phyloP scores from a whole-genome alignment of 352 stramenopile genomes.

The Pilasporangium apinafurcum region DNA sequence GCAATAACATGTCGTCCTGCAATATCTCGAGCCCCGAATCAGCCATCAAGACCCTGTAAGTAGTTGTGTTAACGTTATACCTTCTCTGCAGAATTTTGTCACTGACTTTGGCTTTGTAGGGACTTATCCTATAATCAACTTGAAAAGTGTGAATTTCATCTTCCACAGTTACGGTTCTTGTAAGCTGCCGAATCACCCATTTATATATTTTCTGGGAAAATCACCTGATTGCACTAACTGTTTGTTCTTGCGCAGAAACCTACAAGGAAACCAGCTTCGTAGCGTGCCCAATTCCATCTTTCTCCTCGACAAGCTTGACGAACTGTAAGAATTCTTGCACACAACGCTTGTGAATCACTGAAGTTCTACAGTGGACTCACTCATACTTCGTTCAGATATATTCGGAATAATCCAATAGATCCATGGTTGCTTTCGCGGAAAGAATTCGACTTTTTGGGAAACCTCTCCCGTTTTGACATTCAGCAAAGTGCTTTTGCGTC shows the following conservation, averaged over 20 bases:
- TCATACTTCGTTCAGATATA: slow-evolving; percentile 11
- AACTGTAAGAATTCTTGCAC: slow-evolving; percentile 14
- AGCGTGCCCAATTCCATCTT: slow-evolving; percentile 3
- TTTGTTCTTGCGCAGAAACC: slow-evolving; percentile 4
- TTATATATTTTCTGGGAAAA: not conserved
- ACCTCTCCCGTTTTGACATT: slow-evolving; percentile 16
- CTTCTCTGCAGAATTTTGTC: not conserved
- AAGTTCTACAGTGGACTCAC: not conserved
- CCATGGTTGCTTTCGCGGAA: slow-evolving; percentile 12
- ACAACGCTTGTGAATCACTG: no score
- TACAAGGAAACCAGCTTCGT: slow-evolving; percentile 9
- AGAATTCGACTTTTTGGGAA: slow-evolving; percentile 23
- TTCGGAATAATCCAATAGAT: slow-evolving; percentile 25
- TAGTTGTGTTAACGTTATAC: not conserved
- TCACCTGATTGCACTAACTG: not conserved
- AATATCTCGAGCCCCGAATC: slow-evolving; percentile 1
- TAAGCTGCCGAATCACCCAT: slow-evolving; percentile 1
- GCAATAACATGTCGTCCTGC: slow-evolving; percentile 11
- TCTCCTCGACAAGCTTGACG: slow-evolving; percentile 6
- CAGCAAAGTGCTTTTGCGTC: slow-evolving; percentile 40
- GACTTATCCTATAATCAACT: slow-evolving; percentile 18
- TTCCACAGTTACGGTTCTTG: slow-evolving; percentile 9
- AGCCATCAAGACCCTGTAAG: slow-evolving; percentile 7
- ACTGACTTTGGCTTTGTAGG: not conserved
- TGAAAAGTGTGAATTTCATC: slow-evolving; percentile 3